Base-by-base conservation (phyloP, 179 eudicot genomes). In the Beta lomatogona region DNA sequence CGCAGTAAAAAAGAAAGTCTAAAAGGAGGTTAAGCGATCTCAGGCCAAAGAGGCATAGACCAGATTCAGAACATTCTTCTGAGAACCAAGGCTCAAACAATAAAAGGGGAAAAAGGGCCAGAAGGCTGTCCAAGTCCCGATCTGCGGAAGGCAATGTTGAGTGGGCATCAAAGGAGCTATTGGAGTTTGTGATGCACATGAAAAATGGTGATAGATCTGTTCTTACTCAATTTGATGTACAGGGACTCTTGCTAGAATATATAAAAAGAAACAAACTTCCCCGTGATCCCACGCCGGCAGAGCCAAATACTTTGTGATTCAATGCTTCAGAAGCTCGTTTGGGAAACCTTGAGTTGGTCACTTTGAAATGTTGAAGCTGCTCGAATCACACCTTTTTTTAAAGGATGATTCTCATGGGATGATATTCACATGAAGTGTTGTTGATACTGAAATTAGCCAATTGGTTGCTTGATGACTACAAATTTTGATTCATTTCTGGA, bases 351-450 rank as follows among this genome's bases (percentile, higher is more conserved):
- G 97, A 76, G 97, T 94, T 71, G 99, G 97, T 63, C 99, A 97
- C 88, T 93, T 94, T 90, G 99, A 97, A 89, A 97, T 97, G 99
- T 86, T 97, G 80, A 97, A 97, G 89, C 99, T 97, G 77, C 92
- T 97, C 46, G 99, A 97, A 81, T 94, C 97, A 63, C 99, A 97
- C 83, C 93, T 94, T 85, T 83, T 91, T 82, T 60, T 89, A 68
- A 93, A 91, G 84, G 97, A 94, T 53, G 93, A 94, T 83, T 65
- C 89, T 76, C 94, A 88, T 73, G 89, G 59, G 98, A 93, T 86
- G 97, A 94, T 86, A 85, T 88, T 82, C 96, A 94, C n/a, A 80
- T 98, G 95, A 77, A 88, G 87, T 82, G 92, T 87, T 80, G 92
- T 90, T 87, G 94, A 92, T 82, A 85, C 89, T 82, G 97, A 92